A percentile compares a stretch with the other conserved stretches of the same genome.
Evolutionary conservation across 1,284 basidiomycete species (phyloP).

Genomic region (Chondrostereum purpureum): DNA sequence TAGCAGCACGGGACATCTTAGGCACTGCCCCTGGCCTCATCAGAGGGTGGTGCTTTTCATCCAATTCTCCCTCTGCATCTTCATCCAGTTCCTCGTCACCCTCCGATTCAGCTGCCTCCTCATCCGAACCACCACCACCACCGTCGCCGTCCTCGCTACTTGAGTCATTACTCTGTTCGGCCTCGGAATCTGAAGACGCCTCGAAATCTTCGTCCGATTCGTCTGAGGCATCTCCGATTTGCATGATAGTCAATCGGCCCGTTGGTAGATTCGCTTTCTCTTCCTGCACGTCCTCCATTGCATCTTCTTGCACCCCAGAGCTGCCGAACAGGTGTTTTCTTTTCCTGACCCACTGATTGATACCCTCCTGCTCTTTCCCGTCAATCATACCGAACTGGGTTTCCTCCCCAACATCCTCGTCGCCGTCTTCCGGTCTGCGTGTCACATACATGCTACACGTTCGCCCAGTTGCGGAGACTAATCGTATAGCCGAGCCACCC

Average conservation of each 20-base stretch:
- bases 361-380: constrained; percentile 57
- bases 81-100: constrained; percentile 24
- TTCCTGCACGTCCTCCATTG: constrained; percentile 14
- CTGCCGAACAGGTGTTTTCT: constrained; percentile 55
- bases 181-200: constrained; percentile 4
- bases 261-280: constrained; percentile 7
- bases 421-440: constrained; percentile 28
- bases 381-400: constrained; percentile 68
- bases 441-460: constrained; percentile 58
- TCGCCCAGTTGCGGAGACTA: constrained; percentile 59
- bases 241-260: constrained; percentile 29
- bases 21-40: constrained; percentile 63
- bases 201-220: constrained; percentile 45
- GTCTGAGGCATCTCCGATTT: constrained; percentile 44
- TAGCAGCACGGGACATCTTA: constrained; percentile 54
- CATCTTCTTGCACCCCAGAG: constrained; percentile 14
- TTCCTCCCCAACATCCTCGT: constrained; percentile 35
- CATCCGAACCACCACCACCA: constrained; percentile 14
- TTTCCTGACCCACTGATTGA: constrained; percentile 55
- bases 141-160: constrained; percentile 25
- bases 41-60: constrained; percentile 54
- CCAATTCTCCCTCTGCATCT: constrained; percentile 36
- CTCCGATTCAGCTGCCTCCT: constrained; percentile 18
- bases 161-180: constrained; percentile 1
- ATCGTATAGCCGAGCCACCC: constrained; percentile 38